A percentile compares a stretch with the other conserved stretches of the same genome.
Evolutionary conservation across 163 green algal species (phyloP).

Genomic region (Coccomyxa subellipsoidea): DNA sequence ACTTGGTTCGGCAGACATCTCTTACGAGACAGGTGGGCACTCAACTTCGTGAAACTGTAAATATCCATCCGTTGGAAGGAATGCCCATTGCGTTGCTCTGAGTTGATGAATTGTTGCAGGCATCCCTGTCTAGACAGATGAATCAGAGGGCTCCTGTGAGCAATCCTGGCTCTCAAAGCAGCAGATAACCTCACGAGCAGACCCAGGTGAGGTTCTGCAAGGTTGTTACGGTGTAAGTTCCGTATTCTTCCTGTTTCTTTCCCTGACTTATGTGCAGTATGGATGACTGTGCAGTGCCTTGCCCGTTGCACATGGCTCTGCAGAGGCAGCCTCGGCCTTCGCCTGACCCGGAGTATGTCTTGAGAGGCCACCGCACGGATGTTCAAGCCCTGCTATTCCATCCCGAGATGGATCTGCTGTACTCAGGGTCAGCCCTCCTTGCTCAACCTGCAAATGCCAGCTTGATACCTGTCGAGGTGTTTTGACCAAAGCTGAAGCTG

Average conservation of each 20-base stretch:
- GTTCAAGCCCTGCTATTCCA: conserved; percentile 45
- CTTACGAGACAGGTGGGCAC: background rate
- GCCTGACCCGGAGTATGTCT: conserved; percentile 28
- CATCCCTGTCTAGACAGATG: background rate
- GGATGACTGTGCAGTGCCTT: background rate
- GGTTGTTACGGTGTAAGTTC: too few species aligned
- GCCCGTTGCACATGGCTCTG: background rate
- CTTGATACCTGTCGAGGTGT: too few species aligned
- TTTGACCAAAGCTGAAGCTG: too few species aligned
- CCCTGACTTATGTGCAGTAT: too few species aligned
- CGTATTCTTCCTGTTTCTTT: too few species aligned
- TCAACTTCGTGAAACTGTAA: too few species aligned
- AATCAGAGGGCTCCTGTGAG: background rate
- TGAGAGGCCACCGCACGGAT: conserved; percentile 35
- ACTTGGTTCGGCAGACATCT: background rate
- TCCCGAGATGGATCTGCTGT: conserved; percentile 15
- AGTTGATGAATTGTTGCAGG: too few species aligned
- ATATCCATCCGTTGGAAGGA: too few species aligned
- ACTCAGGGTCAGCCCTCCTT: conserved; percentile 31
- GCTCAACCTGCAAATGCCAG: too few species aligned
- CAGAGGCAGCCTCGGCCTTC: background rate
- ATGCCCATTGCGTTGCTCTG: too few species aligned
- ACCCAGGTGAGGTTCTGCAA: background rate
- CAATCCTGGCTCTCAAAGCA: background rate
- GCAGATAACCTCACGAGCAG: background rate